These are phyloP conservation scores for Solanum hybrid DNA, from an alignment of 305 asterid genomes.

Conservation along the genomic window DNA sequence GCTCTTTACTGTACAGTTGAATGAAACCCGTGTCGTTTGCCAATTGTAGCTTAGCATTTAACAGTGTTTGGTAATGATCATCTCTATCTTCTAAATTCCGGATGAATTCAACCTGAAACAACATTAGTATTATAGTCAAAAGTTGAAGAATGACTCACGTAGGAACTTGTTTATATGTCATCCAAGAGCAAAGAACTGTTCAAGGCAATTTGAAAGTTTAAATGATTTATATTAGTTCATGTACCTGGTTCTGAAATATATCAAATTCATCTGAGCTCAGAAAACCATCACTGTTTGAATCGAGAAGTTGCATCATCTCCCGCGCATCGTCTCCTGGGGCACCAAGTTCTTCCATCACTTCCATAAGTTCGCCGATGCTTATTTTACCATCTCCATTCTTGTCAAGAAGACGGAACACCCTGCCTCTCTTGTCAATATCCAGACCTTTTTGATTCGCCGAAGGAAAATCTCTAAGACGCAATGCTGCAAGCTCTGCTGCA, in stretches of 20 bases:
- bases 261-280: conserved; percentile 84
- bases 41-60: conserved; percentile 63
- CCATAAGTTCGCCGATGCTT: conserved; percentile 92
- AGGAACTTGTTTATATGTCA: neutral
- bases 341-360: conserved; percentile 92
- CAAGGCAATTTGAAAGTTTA: neutral
- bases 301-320: conserved; percentile 90
- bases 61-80: conserved; percentile 46
- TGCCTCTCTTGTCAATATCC: conserved; percentile 45
- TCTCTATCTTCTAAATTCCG: conserved; percentile 59
- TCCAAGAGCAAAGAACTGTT: neutral
- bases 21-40: conserved; percentile 30
- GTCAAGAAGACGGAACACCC: conserved; percentile 71
- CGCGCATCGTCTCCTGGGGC: conserved; percentile 89
- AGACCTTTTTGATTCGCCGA: conserved; percentile 37
- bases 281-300: conserved; percentile 81
- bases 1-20: conserved; percentile 24
- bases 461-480: conserved; percentile 74
- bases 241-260: conserved; percentile 77
- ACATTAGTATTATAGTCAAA: neutral
- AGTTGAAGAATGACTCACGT: neutral
- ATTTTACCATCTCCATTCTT: conserved; percentile 92
- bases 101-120: conserved; percentile 50
- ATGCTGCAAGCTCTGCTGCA: conserved; percentile 86
- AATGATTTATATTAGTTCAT: neutral